Evolutionary conservation across 495 filamentous ascomycete species (phyloP).

Genomic region (Aspergillus ellipticus): DNA sequence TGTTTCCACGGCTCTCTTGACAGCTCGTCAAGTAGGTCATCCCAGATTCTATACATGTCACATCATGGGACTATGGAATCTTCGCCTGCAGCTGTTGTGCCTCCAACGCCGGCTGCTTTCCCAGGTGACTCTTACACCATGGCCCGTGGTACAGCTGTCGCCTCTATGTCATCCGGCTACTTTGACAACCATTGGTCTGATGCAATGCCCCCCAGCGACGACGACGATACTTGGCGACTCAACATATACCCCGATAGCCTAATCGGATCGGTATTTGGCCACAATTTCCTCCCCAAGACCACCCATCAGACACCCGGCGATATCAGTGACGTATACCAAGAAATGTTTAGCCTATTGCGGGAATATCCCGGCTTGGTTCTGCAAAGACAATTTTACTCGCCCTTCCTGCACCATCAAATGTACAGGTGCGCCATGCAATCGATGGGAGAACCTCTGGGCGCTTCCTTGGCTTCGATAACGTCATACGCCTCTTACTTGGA

Average conservation of each 20-base stretch:
- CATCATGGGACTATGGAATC: background rate
- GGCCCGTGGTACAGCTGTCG: background rate
- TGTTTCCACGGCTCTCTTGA: conserved; percentile 2
- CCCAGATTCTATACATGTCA: background rate
- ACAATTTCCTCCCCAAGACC: conserved; percentile 3
- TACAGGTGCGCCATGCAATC: conserved; percentile 13
- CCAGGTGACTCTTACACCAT: background rate
- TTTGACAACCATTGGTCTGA: background rate
- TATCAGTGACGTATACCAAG: conserved; percentile 1
- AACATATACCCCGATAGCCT: background rate
- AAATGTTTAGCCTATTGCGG: conserved; percentile 10
- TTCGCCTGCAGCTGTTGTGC: background rate
- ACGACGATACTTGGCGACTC: background rate
- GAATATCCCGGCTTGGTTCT: conserved; percentile 14
- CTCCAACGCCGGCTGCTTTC: background rate
- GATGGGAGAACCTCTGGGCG: conserved; percentile 15
- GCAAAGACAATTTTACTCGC: conserved; percentile 15
- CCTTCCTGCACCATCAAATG: conserved; percentile 15
- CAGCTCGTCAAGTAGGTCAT: background rate
- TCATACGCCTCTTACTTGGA: conserved; percentile 8
- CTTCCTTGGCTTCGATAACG: conserved; percentile 11
- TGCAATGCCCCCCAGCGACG: background rate
- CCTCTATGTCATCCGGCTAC: background rate
- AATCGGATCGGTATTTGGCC: conserved; percentile 5
- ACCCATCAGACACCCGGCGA: background rate